Evolutionary conservation across 345 rosid genomes (phyloP).

Genomic region (Lepidium africanum): DNA sequence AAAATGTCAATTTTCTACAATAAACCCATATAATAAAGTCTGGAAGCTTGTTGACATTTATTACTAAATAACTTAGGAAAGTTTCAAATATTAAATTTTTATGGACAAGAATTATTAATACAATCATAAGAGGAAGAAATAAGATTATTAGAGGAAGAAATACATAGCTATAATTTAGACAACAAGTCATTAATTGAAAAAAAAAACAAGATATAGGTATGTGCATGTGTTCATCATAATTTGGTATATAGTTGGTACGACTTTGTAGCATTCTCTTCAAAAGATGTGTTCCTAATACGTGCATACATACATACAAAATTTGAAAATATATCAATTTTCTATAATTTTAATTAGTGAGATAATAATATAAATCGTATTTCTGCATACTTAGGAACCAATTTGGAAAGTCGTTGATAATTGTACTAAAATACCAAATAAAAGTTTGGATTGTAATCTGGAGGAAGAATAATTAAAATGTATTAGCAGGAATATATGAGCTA

Average conservation of each 20-base stretch:
- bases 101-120: too few species aligned
- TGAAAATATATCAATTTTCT: too few species aligned
- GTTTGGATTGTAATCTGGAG: neutral
- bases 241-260: neutral
- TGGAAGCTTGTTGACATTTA: too few species aligned
- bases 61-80: too few species aligned
- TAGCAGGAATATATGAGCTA: neutral
- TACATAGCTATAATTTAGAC: neutral
- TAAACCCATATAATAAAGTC: too few species aligned
- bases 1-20: too few species aligned
- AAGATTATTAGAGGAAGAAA: neutral
- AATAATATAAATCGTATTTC: neutral
- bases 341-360: neutral
- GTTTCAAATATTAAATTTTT: too few species aligned
- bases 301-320: too few species aligned
- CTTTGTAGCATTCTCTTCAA: too few species aligned
- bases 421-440: neutral
- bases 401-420: slow-evolving; percentile 8
- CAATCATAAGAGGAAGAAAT: neutral
- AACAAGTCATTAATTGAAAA: neutral
- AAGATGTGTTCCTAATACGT: too few species aligned
- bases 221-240: neutral
- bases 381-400: neutral
- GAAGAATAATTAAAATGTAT: neutral
- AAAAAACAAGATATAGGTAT: neutral